A percentile compares a stretch with the other conserved stretches of the same genome.
These are phyloP conservation scores for Psilocybe cyanescens DNA, from an alignment of 768 basidiomycete species.

Conservation along the genomic window DNA sequence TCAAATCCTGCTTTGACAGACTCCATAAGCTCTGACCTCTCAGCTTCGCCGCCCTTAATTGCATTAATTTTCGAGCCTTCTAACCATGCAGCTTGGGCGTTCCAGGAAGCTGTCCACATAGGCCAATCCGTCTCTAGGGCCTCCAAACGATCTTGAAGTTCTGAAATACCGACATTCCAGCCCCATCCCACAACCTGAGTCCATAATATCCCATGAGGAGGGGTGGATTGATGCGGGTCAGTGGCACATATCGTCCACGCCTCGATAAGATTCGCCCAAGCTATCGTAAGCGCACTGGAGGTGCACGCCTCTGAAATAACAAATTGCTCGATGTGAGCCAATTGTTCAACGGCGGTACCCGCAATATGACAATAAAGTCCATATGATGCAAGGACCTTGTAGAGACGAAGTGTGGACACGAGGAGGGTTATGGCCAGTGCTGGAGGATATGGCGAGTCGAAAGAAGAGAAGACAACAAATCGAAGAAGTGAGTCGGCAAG, in stretches of 20 bases:
- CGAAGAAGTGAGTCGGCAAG: conserved; percentile 71
- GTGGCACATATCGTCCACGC: conserved; percentile 83
- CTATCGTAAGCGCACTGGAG: conserved; percentile 38
- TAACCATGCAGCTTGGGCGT: conserved; percentile 66
- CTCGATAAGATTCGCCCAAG: conserved; percentile 65
- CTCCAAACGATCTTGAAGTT: conserved; percentile 37
- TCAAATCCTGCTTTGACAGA: conserved; percentile 46
- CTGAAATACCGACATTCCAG: conserved; percentile 67
- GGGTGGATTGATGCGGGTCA: conserved; percentile 90
- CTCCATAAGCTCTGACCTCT: conserved; percentile 49
- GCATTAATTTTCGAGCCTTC: conserved; percentile 80
- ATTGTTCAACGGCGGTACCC: conserved; percentile 61
- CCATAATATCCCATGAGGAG: conserved; percentile 89
- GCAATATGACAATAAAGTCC: conserved; percentile 77
- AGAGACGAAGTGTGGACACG: conserved; percentile 62
- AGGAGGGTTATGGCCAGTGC: conserved; percentile 55
- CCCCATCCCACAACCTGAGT: conserved; percentile 81
- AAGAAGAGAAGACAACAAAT: conserved; percentile 65
- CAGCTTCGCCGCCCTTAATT: conserved; percentile 64
- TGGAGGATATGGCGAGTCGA: conserved; percentile 40
- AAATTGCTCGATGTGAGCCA: conserved; percentile 53
- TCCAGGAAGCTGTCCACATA: conserved; percentile 57
- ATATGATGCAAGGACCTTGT: conserved; percentile 70
- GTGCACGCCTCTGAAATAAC: conserved; percentile 41
- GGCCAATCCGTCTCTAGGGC: conserved; percentile 34